Percentiles rank a stretch among this genome's conserved stretches.
These are phyloP conservation scores for Quercus lobata DNA, from an alignment of 331 rosid genomes.

Conservation along the genomic window DNA sequence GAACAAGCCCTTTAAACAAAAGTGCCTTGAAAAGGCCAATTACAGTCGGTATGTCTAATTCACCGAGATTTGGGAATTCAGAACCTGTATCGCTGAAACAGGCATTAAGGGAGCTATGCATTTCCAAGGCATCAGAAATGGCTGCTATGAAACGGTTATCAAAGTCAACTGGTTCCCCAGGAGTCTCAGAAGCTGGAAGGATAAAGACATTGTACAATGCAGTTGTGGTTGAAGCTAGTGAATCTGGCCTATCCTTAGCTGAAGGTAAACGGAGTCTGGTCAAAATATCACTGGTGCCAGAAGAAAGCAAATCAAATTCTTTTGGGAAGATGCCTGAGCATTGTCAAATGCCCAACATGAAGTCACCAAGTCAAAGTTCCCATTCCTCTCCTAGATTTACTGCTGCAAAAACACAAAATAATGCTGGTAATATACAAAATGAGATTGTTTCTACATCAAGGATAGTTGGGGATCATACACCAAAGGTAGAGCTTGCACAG, in stretches of 20 bases:
- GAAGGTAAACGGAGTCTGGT: constrained; percentile 41
- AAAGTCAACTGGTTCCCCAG: constrained; percentile 64
- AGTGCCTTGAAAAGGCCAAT: constrained; percentile 73
- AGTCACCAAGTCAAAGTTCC: constrained; percentile 36
- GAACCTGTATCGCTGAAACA: constrained; percentile 80
- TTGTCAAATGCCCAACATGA: constrained; percentile 28
- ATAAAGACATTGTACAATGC: constrained; percentile 81
- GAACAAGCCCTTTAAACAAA: constrained; percentile 51
- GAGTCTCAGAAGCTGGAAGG: constrained; percentile 82
- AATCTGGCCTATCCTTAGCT: constrained; percentile 30
- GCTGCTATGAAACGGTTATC: constrained; percentile 89
- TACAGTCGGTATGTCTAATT: constrained; percentile 50
- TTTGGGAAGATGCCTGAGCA: constrained; percentile 31
- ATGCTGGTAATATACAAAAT: constrained; percentile 25
- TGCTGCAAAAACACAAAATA: constrained; percentile 19
- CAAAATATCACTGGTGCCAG: constrained; percentile 55
- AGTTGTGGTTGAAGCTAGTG: constrained; percentile 61
- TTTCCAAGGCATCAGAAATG: constrained; percentile 98
- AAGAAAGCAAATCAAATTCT: constrained; percentile 44
- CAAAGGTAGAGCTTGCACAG: constrained; percentile 32
- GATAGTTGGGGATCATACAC: constrained; percentile 41
- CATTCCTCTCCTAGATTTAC: constrained; percentile 40
- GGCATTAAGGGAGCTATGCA: constrained; percentile 83
- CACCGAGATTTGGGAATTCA: constrained; percentile 63
- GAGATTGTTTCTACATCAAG: constrained; percentile 30